Percentiles rank a stretch among this genome's conserved stretches.
phyloP scores from a whole-genome alignment of 2,329 filamentous ascomycete genomes.

The Phaeosphaeriaceae sp. region DNA sequence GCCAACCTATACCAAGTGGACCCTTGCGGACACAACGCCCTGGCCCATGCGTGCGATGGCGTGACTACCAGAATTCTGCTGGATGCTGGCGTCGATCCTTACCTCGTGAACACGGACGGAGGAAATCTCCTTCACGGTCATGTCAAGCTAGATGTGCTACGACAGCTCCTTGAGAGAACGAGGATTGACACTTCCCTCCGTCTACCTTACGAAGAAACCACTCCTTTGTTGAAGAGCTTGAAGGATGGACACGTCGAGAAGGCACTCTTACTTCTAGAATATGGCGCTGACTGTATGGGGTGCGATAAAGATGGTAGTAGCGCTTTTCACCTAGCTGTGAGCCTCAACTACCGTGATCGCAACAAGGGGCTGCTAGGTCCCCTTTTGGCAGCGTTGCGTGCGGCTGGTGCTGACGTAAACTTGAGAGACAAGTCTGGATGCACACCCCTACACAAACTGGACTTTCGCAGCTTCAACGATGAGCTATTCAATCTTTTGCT shows the following conservation, averaged over 20 bases:
- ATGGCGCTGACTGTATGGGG: conserved; percentile 5
- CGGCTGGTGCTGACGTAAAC: neutral
- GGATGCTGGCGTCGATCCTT: conserved; percentile 29
- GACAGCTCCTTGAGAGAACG: neutral
- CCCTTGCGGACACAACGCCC: neutral
- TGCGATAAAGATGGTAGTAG: conserved; percentile 4
- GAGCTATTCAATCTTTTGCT: neutral
- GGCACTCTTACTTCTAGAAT: neutral
- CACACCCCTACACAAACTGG: neutral
- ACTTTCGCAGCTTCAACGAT: neutral
- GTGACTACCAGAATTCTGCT: conserved; percentile 16
- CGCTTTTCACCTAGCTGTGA: conserved; percentile 4
- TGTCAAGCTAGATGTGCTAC: conserved; percentile 8
- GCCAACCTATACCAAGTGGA: neutral
- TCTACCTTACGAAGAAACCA: conserved; percentile 7
- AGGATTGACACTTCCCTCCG: conserved; percentile 2
- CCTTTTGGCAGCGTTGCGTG: neutral
- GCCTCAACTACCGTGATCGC: neutral
- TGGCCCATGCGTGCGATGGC: neutral
- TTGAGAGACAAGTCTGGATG: neutral
- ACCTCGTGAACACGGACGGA: conserved; percentile 18
- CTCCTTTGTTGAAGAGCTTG: neutral
- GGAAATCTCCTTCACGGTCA: conserved; percentile 10
- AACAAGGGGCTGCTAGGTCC: neutral
- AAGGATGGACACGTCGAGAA: neutral